These are phyloP conservation scores for Gaeumannomyces sp. DNA, from an alignment of 2,329 filamentous ascomycete species.

Conservation along the genomic window DNA sequence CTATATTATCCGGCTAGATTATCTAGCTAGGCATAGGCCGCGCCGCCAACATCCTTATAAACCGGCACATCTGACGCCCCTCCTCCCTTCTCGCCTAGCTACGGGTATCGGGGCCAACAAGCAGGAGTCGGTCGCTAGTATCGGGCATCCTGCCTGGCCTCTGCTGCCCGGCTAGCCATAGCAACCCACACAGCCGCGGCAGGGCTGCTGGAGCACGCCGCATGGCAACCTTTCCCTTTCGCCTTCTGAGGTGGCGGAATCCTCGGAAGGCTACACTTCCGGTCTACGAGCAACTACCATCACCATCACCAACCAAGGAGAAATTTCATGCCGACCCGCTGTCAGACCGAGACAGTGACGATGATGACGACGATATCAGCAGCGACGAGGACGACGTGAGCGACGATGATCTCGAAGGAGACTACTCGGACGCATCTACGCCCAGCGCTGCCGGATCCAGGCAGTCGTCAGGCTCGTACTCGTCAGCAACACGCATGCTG, in stretches of 20 bases:
- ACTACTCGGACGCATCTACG: conserved; percentile 34
- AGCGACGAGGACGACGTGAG: conserved; percentile 27
- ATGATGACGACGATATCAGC: conserved; percentile 17
- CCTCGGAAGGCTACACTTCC: conserved; percentile 37
- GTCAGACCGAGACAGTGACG: conserved; percentile 33
- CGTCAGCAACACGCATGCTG: conserved; percentile 38
- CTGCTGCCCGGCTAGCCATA: not conserved
- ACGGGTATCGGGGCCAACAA: not conserved
- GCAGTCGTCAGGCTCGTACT: conserved; percentile 38
- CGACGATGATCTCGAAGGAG: conserved; percentile 30
- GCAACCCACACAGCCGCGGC: not conserved
- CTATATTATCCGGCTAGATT: not conserved
- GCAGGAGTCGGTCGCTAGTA: not conserved
- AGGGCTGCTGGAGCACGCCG: not conserved
- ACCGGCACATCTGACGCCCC: not conserved
- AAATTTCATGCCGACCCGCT: conserved; percentile 42
- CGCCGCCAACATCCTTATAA: not conserved
- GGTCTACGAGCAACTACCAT: conserved; percentile 40
- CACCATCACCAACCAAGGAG: conserved; percentile 37
- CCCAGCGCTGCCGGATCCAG: conserved; percentile 48
- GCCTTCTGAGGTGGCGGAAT: conserved; percentile 41
- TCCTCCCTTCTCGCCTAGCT: not conserved
- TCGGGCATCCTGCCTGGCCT: not conserved
- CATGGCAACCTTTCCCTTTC: conserved; percentile 37
- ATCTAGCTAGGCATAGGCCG: not conserved